Conservation (phyloP, 2,329 filamentous ascomycete genomes). For the Hypoxylon sp. region DNA sequence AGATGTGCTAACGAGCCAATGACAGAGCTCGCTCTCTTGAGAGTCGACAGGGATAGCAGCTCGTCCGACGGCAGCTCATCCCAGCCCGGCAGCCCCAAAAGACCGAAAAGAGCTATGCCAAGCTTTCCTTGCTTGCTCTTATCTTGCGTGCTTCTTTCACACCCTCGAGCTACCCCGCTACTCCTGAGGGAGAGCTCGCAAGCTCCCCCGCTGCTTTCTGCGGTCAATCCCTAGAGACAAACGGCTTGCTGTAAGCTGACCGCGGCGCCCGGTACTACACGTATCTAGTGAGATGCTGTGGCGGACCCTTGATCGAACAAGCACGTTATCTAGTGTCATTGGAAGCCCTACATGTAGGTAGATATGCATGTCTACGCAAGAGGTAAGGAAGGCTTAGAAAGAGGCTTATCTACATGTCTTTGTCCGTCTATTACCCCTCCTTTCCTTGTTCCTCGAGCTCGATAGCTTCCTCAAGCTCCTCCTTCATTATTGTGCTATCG, state of each 20-base stretch:
- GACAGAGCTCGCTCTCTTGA: constrained; percentile 26
- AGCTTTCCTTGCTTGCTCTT: constrained; percentile 32
- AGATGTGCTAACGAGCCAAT: constrained; percentile 24
- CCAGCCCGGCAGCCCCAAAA: constrained; percentile 28
- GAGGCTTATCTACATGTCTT: constrained; percentile 9
- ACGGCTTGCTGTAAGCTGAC: constrained; percentile 20
- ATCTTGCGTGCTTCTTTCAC: constrained; percentile 38
- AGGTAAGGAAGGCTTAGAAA: constrained; percentile 26
- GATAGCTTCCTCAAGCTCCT: constrained; percentile 22
- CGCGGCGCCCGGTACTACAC: neutral
- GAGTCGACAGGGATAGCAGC: constrained; percentile 36
- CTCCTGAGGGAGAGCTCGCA: constrained; percentile 22
- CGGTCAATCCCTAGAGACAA: constrained; percentile 4
- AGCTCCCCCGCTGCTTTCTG: constrained; percentile 36
- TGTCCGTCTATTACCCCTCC: constrained; percentile 38
- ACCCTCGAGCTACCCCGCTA: constrained; percentile 32
- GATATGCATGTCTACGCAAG: constrained; percentile 21
- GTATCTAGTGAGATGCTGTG: constrained; percentile 28
- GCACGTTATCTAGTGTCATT: constrained; percentile 40
- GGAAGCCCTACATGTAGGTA: constrained; percentile 19
- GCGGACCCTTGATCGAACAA: constrained; percentile 29
- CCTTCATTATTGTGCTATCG: constrained; percentile 14
- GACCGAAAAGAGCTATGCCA: constrained; percentile 33
- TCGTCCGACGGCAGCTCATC: constrained; percentile 36
- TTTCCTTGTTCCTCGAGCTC: constrained; percentile 30